Base-by-base conservation (phyloP, 1,284 basidiomycete species). In the Megacollybia platyphylla region DNA sequence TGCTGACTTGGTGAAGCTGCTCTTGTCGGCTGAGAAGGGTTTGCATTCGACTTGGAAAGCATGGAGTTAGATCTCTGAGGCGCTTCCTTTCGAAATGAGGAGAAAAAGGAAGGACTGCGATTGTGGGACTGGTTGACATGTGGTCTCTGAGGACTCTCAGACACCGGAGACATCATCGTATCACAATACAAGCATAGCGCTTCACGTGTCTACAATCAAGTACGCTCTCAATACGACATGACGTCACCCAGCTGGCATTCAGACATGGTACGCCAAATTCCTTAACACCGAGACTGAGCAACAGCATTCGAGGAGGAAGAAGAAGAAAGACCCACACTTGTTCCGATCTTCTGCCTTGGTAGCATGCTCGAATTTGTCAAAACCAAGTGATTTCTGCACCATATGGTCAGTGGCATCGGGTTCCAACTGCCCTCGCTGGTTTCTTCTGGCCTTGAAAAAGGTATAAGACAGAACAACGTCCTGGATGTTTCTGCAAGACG, bases 381-480 rank as follows among this genome's bases (percentile, higher is more conserved):
- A 91, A 2, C 88, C 88, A 37, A 86, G 67, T 1, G 87, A 87
- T 36, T 71, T 73, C 51, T 88, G 78, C 5, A 91, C 73, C 4
- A 74, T 75, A 15, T 79, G 76, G n/a, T 87, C 80, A 1, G 75
- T 65, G 1, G 89, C 90, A 55, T 92, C 89, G 5, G 88, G 88
- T 47, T 90, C 88, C 7, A 89, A 67, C 46, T 90, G 83, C 4
- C 90, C 90, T 49, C 72, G 71, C 24, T 73, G 63, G 54, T 92
- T 92, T 48, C 89, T 67, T 44, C 87, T 71, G 7, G 88, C 87
- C 46, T 89, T 89, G 57, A 98, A 99, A 68, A 99, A 98, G 0
- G 96, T 98, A 62, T 98, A 99, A 37, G 86, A 92, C 43, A 98
- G 61, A 0, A 98, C 89, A 7, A 98, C 76, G 55, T 97, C 90